Percentiles rank a stretch among this genome's conserved stretches.
Evolutionary conservation across 2,329 filamentous ascomycete species (phyloP).

Genomic region (Gaeumannomyces sp.): DNA sequence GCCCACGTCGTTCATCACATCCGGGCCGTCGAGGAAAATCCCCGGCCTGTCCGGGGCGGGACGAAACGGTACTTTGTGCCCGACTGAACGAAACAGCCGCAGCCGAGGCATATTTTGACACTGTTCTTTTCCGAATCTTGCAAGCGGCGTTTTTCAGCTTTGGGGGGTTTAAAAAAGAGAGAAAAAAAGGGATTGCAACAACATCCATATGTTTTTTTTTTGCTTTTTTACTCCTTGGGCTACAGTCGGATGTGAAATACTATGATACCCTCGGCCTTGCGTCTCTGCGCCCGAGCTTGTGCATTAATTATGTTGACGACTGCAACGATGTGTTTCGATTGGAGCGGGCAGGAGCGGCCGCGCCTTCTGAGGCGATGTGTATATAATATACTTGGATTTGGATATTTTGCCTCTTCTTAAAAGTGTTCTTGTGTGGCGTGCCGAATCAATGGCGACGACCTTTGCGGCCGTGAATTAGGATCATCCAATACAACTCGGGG

Average conservation of each 20-base stretch:
- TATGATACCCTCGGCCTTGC: background rate
- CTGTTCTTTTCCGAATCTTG: background rate
- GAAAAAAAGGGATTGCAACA: background rate
- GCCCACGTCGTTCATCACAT: slow-evolving; percentile 94
- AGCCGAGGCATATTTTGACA: background rate
- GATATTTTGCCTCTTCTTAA: too few relatives aligned
- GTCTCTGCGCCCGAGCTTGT: background rate
- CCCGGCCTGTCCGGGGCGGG: slow-evolving; percentile 58
- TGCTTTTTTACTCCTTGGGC: background rate
- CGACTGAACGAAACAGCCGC: slow-evolving; percentile 33
- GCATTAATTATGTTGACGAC: slow-evolving; percentile 1
- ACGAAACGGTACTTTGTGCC: slow-evolving; percentile 68
- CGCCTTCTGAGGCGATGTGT: background rate
- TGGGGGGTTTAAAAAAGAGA: too few relatives aligned
- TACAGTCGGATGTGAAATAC: background rate
- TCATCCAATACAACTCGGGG: too few relatives aligned
- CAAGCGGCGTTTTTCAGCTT: background rate
- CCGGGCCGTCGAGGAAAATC: slow-evolving; percentile 62
- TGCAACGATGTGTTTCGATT: background rate
- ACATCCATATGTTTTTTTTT: background rate
- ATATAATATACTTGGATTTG: background rate
- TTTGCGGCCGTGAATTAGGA: too few relatives aligned
- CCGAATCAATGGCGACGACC: too few relatives aligned
- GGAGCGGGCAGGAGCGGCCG: background rate
- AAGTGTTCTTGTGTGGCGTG: too few relatives aligned